Evolutionary conservation across 768 basidiomycete genomes (phyloP).

Genomic region (Suillus variegatus): DNA sequence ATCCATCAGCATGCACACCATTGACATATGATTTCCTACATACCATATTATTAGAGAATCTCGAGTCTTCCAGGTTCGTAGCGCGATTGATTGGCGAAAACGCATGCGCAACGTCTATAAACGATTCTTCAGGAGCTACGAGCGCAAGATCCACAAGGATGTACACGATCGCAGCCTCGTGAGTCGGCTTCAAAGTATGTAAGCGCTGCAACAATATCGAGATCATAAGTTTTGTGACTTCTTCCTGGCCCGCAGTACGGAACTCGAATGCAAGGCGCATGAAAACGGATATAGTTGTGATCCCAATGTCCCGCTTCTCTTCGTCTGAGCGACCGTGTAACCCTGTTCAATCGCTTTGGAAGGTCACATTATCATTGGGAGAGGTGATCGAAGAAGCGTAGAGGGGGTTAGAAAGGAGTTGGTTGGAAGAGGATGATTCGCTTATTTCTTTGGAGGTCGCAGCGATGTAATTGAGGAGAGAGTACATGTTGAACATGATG

Average conservation of each 20-base stretch:
- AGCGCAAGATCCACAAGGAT: conserved; percentile 91
- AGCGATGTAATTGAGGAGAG: conserved; percentile 88
- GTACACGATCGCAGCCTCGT: conserved; percentile 89
- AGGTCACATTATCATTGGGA: conserved; percentile 48
- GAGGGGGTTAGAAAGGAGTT: conserved; percentile 43
- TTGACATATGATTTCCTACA: not conserved
- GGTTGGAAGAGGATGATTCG: conserved; percentile 49
- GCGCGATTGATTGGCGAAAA: conserved; percentile 86
- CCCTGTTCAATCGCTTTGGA: conserved; percentile 62
- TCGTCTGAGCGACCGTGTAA: conserved; percentile 75
- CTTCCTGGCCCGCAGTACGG: conserved; percentile 53
- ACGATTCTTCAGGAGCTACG: conserved; percentile 71
- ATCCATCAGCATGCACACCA: not conserved
- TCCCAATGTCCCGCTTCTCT: conserved; percentile 79
- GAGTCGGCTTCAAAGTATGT: conserved; percentile 79
- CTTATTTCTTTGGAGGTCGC: conserved; percentile 77
- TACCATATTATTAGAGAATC: conserved; percentile 90
- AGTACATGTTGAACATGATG: conserved; percentile 92
- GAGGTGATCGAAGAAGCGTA: conserved; percentile 30
- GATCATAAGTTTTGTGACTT: conserved; percentile 91
- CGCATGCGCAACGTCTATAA: conserved; percentile 79
- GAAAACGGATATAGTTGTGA: conserved; percentile 90
- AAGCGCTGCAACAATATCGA: conserved; percentile 92
- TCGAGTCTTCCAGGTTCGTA: conserved; percentile 85
- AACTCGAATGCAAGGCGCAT: conserved; percentile 88